phyloP scores from a whole-genome alignment of 768 basidiomycete genomes.

The Russula dissimulans region DNA sequence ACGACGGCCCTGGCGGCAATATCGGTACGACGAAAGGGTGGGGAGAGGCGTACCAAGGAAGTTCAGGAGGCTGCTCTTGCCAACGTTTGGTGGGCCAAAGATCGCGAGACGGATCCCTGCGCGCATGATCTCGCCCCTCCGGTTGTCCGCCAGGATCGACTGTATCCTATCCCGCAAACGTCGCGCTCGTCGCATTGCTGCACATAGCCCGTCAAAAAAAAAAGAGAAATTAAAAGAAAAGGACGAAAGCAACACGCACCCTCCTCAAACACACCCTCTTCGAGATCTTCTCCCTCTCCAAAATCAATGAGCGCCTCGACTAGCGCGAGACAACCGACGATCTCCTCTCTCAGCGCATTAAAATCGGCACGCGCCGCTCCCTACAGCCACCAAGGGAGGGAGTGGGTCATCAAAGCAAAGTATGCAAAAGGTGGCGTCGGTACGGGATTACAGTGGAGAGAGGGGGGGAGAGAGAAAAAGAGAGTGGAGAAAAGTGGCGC shows the following conservation, averaged over 20 bases:
- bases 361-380: slow-evolving; percentile 53
- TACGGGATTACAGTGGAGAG: too few species aligned
- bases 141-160: slow-evolving; percentile 54
- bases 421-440: not conserved
- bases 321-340: slow-evolving; percentile 65
- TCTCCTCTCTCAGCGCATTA: slow-evolving; percentile 51
- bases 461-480: not conserved
- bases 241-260: slow-evolving; percentile 34
- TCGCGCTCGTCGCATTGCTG: slow-evolving; percentile 47
- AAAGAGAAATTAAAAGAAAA: not conserved
- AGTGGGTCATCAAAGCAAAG: too few species aligned
- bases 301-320: slow-evolving; percentile 91
- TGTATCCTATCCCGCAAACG: slow-evolving; percentile 44
- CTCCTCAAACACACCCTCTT: slow-evolving; percentile 67
- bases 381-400: slow-evolving; percentile 29
- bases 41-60: slow-evolving; percentile 48
- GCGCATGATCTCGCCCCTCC: slow-evolving; percentile 75
- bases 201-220: not conserved
- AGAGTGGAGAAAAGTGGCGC: not conserved
- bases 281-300: slow-evolving; percentile 84
- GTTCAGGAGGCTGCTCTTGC: slow-evolving; percentile 86
- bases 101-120: slow-evolving; percentile 78
- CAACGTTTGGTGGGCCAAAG: slow-evolving; percentile 88
- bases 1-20: not conserved
- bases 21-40: not conserved